A percentile compares a stretch with the other conserved stretches of the same genome.
Evolutionary conservation across 768 basidiomycete species (phyloP).

Genomic region (Leccinum aurantiacum): DNA sequence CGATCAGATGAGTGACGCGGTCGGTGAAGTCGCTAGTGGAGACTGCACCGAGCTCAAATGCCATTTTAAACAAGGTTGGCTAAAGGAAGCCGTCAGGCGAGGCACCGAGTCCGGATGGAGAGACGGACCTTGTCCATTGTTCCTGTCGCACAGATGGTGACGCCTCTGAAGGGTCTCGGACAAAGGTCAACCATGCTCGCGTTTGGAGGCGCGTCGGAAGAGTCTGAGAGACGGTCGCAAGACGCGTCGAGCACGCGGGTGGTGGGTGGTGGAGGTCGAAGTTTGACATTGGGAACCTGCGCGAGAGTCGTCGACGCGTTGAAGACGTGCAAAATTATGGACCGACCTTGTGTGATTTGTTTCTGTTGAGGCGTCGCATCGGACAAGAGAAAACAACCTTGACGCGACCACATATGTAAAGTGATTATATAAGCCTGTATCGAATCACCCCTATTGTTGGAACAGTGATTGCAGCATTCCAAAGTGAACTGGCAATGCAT

Average conservation of each 20-base stretch:
- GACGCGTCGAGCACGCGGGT: conserved; percentile 28
- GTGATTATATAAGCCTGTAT: background rate
- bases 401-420: background rate
- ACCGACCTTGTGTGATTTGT: conserved; percentile 60
- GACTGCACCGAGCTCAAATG: conserved; percentile 76
- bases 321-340: background rate
- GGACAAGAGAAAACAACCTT: background rate
- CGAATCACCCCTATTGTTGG: too few relatives aligned
- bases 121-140: conserved; percentile 70
- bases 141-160: conserved; percentile 75
- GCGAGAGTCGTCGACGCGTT: background rate
- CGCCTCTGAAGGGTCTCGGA: conserved; percentile 66
- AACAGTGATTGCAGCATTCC: too few relatives aligned
- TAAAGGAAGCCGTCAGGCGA: conserved; percentile 27
- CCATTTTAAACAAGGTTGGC: conserved; percentile 73
- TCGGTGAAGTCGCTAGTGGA: conserved; percentile 75
- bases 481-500: too few relatives aligned
- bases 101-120: conserved; percentile 6
- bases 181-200: conserved; percentile 46
- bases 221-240: conserved; percentile 47
- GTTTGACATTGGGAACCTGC: conserved; percentile 81
- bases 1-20: conserved; percentile 84
- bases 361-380: conserved; percentile 52
- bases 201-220: conserved; percentile 45
- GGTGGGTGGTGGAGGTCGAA: conserved; percentile 59